Evolutionary conservation across 2,329 filamentous ascomycete species (phyloP), one percentile per base, ranked within the genome.

Genomic region (Nannizziopsis arthrosporioides): DNA sequence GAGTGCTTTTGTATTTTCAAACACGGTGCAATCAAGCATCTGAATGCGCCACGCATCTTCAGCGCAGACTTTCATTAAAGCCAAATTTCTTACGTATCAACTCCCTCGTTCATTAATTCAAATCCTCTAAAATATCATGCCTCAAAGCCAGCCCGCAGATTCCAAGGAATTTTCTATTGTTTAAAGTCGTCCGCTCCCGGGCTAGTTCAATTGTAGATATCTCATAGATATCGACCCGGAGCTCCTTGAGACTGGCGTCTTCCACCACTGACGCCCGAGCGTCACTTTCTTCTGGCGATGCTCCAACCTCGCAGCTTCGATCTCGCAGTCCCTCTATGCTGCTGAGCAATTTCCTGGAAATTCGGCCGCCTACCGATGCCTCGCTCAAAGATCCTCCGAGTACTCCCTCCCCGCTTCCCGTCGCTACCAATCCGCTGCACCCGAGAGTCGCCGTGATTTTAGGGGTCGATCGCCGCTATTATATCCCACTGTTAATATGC

Each of bases 381-480:
- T 35, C 38, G 8, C 18, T 47, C 31, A 42, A 42, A 22, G 10
- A 32, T 18, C 12, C 17, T 27, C 18, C 41, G 11, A 46, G 40
- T 18, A 58, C 59, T 41, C 50, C 62, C 14, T 57, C 55, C n/a
- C 50, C 57, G 7, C 59, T 57, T 51, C 59, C 64, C 58, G 56
- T 56, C 46, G 56, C 56, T 35, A 59, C 59, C 9, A 67, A 66
- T 34, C 63, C 68, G 45, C 72, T 87, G 38, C 84, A 88, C 59
- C 85, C 85, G 10, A 83, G 84, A 48, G 79, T 90, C 48, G 85
- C 85, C 53, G 83, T 88, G 57, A 76, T 86, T 30, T 74, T 90
- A 41, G 84, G 85, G 44, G 78, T 92, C 12, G 80, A 82, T 47
- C 73, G 73, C 53, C 73, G 73, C 53, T 90, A 84, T 81, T 81